Conservation (phyloP, 1,139 yeast species). For the Kodamaea alishanica region DNA sequence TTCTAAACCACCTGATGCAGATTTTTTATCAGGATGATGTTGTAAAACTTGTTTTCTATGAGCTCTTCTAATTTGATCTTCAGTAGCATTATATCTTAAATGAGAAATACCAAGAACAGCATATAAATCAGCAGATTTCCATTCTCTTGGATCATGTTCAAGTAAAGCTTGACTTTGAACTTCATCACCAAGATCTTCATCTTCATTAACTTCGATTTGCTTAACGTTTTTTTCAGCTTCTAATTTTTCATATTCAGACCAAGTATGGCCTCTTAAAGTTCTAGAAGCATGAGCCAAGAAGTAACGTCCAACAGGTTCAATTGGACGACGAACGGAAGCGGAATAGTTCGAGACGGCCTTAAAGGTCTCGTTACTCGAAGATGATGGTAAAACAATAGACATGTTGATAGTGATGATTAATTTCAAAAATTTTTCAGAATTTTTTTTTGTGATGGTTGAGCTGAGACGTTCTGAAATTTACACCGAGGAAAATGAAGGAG, state of each 20-base stretch:
- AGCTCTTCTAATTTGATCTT: slow-evolving; percentile 91
- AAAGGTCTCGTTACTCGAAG: slow-evolving; percentile 48
- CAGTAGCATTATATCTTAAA: slow-evolving; percentile 87
- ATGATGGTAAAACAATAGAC: slow-evolving; percentile 40
- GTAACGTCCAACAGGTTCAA: slow-evolving; percentile 96
- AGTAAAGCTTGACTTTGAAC: slow-evolving; percentile 78
- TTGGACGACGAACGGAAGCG: slow-evolving; percentile 74
- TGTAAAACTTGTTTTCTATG: slow-evolving; percentile 95
- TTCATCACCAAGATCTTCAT: slow-evolving; percentile 71
- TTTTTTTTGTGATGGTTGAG: too few species aligned
- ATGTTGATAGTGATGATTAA: slow-evolving; percentile 13
- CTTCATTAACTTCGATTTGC: slow-evolving; percentile 62
- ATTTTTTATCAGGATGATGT: slow-evolving; percentile 98
- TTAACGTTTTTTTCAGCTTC: slow-evolving; percentile 90
- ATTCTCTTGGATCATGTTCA: slow-evolving; percentile 91
- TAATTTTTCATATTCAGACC: slow-evolving; percentile 94
- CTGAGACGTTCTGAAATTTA: too few species aligned
- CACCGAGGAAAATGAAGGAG: not conserved
- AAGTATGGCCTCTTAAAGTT: slow-evolving; percentile 93
- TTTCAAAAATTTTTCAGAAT: slow-evolving; percentile 19
- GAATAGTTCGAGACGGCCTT: slow-evolving; percentile 52
- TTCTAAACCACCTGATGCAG: slow-evolving; percentile 76
- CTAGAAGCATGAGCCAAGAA: slow-evolving; percentile 97
- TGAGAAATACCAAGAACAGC: slow-evolving; percentile 93
- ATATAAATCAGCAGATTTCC: slow-evolving; percentile 95